These are phyloP conservation scores for Hypericum androsaemum DNA, from an alignment of 345 rosid genomes.

Conservation along the genomic window DNA sequence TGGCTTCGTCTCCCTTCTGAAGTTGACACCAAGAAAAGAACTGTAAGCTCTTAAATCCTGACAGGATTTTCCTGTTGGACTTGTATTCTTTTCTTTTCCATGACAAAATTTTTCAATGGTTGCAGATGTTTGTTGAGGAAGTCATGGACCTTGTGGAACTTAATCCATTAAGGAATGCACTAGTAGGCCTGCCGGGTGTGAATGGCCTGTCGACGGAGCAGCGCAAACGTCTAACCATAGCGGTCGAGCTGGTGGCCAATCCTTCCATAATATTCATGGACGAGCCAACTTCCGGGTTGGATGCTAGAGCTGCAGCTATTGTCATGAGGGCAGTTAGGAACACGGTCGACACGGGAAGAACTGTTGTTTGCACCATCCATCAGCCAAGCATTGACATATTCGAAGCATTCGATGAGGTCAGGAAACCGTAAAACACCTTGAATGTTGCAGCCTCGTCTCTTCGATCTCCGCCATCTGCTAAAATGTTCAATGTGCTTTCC, in stretches of 20 bases:
- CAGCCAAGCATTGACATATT: slow-evolving; percentile 10
- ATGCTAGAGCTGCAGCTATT: slow-evolving; percentile 23
- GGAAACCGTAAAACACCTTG: not conserved
- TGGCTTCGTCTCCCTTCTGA: slow-evolving; percentile 8
- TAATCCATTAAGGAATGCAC: slow-evolving; percentile 10
- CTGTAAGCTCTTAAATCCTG: not conserved
- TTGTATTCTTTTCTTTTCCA: not conserved
- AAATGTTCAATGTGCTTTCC: not conserved
- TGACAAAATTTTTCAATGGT: not conserved
- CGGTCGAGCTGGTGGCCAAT: slow-evolving; percentile 21
- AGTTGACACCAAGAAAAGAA: slow-evolving; percentile 3
- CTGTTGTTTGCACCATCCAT: slow-evolving; percentile 10
- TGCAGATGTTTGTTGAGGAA: slow-evolving; percentile 10
- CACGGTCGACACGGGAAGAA: slow-evolving; percentile 8
- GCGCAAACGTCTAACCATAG: slow-evolving; percentile 20
- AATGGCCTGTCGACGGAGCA: slow-evolving; percentile 20
- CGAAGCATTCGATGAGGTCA: slow-evolving; percentile 4
- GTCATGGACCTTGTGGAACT: slow-evolving; percentile 15
- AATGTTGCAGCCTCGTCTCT: not conserved
- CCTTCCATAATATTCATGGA: slow-evolving; percentile 24
- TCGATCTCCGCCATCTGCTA: not conserved
- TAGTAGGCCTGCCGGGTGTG: slow-evolving; percentile 14
- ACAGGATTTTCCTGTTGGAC: not conserved
- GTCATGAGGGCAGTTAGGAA: slow-evolving; percentile 10
- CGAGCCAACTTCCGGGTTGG: slow-evolving; percentile 24